phyloP scores from a whole-genome alignment of 2,329 filamentous ascomycete genomes.

The Aciculosporium take region DNA sequence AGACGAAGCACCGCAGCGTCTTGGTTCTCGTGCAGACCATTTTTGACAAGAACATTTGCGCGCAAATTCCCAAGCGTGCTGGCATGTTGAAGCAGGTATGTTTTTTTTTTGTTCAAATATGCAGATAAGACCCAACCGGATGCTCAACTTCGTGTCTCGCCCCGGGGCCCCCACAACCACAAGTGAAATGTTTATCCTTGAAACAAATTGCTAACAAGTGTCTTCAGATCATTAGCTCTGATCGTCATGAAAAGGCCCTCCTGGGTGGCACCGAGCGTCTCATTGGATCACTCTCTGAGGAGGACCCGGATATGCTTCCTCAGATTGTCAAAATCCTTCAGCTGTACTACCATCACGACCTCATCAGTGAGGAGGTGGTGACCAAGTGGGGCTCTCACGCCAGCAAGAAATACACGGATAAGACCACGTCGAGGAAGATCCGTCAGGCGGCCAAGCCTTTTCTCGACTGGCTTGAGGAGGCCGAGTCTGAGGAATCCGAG shows the following conservation, averaged over 20 bases:
- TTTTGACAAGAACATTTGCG: conserved; percentile 78
- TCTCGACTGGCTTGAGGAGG: conserved; percentile 83
- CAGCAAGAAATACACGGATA: conserved; percentile 95
- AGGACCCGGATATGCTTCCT: conserved; percentile 61
- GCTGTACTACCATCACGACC: conserved; percentile 79
- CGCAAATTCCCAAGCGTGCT: conserved; percentile 74
- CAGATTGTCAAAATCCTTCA: conserved; percentile 77
- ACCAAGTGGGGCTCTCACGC: conserved; percentile 87
- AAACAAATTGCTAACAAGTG: not conserved
- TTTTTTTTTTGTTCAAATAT: conserved; percentile 4
- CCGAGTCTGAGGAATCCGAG: conserved; percentile 56
- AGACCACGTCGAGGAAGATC: conserved; percentile 82
- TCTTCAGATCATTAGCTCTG: conserved; percentile 49
- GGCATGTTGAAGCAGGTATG: conserved; percentile 75
- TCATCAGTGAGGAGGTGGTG: conserved; percentile 76
- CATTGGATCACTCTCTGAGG: conserved; percentile 54
- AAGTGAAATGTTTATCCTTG: not conserved
- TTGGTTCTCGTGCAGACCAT: conserved; percentile 85
- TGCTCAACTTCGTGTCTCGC: too few relatives aligned
- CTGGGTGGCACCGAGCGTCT: conserved; percentile 92
- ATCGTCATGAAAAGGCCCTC: conserved; percentile 90
- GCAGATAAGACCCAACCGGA: too few relatives aligned
- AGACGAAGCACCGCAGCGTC: conserved; percentile 84
- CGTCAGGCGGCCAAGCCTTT: conserved; percentile 90
- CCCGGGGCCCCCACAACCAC: not conserved